phyloP scores from a whole-genome alignment of 768 basidiomycete genomes.

The Boletellus emodensis region DNA sequence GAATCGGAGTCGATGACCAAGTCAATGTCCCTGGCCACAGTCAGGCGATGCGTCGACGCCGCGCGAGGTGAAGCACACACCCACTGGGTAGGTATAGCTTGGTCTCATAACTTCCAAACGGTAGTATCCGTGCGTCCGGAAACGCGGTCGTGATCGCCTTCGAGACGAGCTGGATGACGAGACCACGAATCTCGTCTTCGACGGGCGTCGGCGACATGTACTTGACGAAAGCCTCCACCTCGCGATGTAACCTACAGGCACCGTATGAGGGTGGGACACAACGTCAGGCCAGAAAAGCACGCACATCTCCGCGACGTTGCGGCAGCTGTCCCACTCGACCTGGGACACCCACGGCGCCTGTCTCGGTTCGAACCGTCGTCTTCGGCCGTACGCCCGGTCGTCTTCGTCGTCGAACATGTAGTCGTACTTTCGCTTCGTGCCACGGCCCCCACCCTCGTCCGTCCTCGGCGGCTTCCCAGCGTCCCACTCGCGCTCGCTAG shows the following conservation, averaged over 20 bases:
- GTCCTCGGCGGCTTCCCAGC: constrained; percentile 28
- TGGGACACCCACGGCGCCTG: constrained; percentile 65
- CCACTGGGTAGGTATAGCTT: constrained; percentile 90
- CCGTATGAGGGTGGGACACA: constrained; percentile 4
- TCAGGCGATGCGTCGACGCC: constrained; percentile 8
- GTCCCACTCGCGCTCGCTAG: constrained; percentile 39
- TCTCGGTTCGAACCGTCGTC: constrained; percentile 50
- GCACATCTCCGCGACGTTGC: constrained; percentile 81
- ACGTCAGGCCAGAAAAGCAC: constrained; percentile 27
- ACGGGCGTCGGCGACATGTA: constrained; percentile 84
- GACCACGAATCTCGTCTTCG: constrained; percentile 82
- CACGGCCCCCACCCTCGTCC: constrained; percentile 19
- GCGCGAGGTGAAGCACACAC: constrained; percentile 43
- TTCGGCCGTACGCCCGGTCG: constrained; percentile 36
- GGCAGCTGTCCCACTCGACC: constrained; percentile 70
- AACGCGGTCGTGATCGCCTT: constrained; percentile 61
- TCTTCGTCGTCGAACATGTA: constrained; percentile 44
- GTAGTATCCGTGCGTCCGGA: constrained; percentile 74
- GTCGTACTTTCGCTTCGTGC: constrained; percentile 47
- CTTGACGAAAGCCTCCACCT: constrained; percentile 78
- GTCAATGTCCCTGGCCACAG: constrained; percentile 78
- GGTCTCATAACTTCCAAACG: constrained; percentile 93
- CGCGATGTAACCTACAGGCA: constrained; percentile 67
- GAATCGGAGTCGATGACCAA: constrained; percentile 79
- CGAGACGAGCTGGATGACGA: constrained; percentile 67